Evolutionary conservation across 2,329 filamentous ascomycete genomes (phyloP).

Genomic region (Cytospora piceae): DNA sequence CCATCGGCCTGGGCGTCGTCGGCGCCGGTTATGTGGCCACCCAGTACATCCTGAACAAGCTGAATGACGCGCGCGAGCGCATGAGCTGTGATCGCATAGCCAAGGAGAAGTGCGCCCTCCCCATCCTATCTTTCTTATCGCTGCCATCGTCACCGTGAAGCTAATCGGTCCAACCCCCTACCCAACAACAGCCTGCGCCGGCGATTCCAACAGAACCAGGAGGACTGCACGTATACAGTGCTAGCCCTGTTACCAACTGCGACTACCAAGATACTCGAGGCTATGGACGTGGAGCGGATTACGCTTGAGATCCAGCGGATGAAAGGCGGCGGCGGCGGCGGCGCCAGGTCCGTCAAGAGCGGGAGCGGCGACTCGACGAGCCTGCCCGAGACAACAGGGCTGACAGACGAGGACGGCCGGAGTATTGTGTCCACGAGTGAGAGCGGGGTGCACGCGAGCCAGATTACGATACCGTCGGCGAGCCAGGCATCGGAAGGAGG

Average conservation of each 20-base stretch:
- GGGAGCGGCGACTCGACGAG: slow-evolving; percentile 61
- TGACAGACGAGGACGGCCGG: slow-evolving; percentile 81
- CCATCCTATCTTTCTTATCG: not conserved
- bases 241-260: slow-evolving; percentile 93
- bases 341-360: slow-evolving; percentile 44
- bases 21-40: slow-evolving; percentile 90
- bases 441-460: slow-evolving; percentile 81
- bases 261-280: slow-evolving; percentile 84
- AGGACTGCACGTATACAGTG: slow-evolving; percentile 97
- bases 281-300: slow-evolving; percentile 88
- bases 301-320: slow-evolving; percentile 94
- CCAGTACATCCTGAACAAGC: slow-evolving; percentile 89
- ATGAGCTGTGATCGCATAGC: slow-evolving; percentile 96
- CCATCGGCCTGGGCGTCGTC: slow-evolving; percentile 83
- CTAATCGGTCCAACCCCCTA: not conserved
- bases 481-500: slow-evolving; percentile 43
- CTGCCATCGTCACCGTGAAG: slow-evolving; percentile 9
- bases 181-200: slow-evolving; percentile 72
- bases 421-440: slow-evolving; percentile 80
- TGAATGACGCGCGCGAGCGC: slow-evolving; percentile 90
- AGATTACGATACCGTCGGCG: slow-evolving; percentile 62
- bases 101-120: slow-evolving; percentile 80
- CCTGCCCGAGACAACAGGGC: slow-evolving; percentile 66
- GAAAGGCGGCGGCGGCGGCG: slow-evolving; percentile 66
- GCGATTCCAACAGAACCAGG: slow-evolving; percentile 98